Evolutionary conservation across 2,329 filamentous ascomycete species (phyloP).

Genomic region (Phoma sp.): DNA sequence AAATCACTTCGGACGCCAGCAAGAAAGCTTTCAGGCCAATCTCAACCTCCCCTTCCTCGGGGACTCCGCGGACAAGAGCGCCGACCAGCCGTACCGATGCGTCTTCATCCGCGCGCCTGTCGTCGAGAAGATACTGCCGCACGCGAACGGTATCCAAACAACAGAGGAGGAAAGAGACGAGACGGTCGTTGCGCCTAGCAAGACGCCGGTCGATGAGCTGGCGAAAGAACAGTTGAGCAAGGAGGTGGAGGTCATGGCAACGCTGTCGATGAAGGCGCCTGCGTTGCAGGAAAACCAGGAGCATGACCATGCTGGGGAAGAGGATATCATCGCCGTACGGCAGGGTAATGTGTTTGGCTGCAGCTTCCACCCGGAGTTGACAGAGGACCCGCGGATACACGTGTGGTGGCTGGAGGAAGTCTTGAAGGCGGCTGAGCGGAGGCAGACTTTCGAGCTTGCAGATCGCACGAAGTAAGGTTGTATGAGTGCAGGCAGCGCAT

Average conservation of each 20-base stretch:
- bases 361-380: constrained; percentile 95
- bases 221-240: constrained; percentile 54
- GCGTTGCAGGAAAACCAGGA: constrained; percentile 56
- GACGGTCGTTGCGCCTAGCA: constrained; percentile 65
- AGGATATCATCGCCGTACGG: constrained; percentile 83
- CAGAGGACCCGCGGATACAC: constrained; percentile 85
- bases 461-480: constrained; percentile 30
- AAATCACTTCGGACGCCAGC: constrained; percentile 94
- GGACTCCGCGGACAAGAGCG: constrained; percentile 32
- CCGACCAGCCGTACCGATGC: constrained; percentile 69
- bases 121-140: constrained; percentile 78
- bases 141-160: constrained; percentile 57
- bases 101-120: constrained; percentile 96
- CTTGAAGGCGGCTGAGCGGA: constrained; percentile 38
- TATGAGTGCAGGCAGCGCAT: background rate
- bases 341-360: constrained; percentile 94
- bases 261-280: constrained; percentile 60
- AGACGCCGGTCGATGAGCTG: constrained; percentile 53
- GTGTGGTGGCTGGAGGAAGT: constrained; percentile 89
- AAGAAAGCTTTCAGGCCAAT: constrained; percentile 84
- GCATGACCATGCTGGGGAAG: constrained; percentile 52
- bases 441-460: constrained; percentile 41
- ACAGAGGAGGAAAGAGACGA: constrained; percentile 56
- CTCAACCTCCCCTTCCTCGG: constrained; percentile 74
- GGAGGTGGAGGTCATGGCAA: constrained; percentile 65